Percentiles rank a stretch among this genome's conserved stretches.
Conservation (phyloP, 2,329 filamentous ascomycete species). For the Atkinsonella texensis region DNA sequence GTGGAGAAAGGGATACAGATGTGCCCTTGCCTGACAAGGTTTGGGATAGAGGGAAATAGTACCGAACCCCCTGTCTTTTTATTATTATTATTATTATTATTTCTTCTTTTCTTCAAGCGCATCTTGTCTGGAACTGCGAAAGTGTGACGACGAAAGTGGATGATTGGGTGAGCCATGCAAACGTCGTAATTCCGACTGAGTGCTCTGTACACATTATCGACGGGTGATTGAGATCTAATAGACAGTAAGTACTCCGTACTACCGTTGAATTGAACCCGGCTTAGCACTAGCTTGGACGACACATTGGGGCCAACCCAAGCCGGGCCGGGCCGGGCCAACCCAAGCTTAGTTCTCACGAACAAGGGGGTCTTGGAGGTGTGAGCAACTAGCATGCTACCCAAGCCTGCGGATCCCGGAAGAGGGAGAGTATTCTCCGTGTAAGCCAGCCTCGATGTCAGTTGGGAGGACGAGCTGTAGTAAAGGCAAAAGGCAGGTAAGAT, state of each 20-base stretch:
- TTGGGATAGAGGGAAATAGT: not conserved
- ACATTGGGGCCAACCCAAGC: not conserved
- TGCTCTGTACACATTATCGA: not conserved
- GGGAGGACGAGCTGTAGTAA: not conserved
- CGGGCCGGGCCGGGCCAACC: too few relatives aligned
- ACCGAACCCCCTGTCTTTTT: not conserved
- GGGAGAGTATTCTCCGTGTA: not conserved
- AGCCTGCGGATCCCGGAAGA: not conserved
- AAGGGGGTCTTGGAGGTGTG: not conserved
- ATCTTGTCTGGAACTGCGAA: not conserved
- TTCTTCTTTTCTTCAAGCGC: not conserved
- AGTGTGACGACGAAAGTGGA: not conserved
- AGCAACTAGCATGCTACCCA: not conserved
- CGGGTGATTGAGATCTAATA: not conserved
- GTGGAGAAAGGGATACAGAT: not conserved
- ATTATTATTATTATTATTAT: too few relatives aligned
- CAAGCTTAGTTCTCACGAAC: slow-evolving; percentile 1
- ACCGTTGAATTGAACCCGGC: not conserved
- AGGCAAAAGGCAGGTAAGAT: too few relatives aligned
- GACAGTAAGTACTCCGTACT: not conserved
- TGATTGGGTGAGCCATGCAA: not conserved
- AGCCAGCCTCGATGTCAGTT: not conserved
- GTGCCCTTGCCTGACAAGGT: not conserved
- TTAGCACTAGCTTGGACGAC: not conserved
- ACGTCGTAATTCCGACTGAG: not conserved